Percentiles rank a stretch among this genome's conserved stretches.
These are phyloP conservation scores for Trichodelitschia bisporula DNA, from an alignment of 495 filamentous ascomycete species.

Conservation along the genomic window DNA sequence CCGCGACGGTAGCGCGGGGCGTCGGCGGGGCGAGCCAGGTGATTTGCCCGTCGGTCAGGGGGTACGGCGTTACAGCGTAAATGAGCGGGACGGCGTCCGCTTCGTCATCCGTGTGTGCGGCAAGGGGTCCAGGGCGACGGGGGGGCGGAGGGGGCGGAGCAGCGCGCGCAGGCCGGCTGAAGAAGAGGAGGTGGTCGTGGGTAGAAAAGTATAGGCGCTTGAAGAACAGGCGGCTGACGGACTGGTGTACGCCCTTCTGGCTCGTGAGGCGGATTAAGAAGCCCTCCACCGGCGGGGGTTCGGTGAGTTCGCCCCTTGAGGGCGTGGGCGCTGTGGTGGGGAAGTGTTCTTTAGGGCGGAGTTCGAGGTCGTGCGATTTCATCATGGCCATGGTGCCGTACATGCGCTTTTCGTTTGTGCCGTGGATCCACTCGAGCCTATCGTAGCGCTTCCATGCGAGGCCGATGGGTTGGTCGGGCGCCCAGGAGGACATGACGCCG, in stretches of 20 bases:
- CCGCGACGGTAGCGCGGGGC: conserved; percentile 18
- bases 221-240: conserved; percentile 38
- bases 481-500: conserved; percentile 35
- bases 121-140: too few species aligned
- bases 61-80: conserved; percentile 40
- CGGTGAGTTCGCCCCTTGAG: conserved; percentile 20
- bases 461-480: conserved; percentile 35
- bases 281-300: conserved; percentile 45
- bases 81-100: conserved; percentile 32
- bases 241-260: conserved; percentile 33
- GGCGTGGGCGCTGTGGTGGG: conserved; percentile 23
- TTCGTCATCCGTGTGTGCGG: conserved; percentile 19
- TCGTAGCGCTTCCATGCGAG: conserved; percentile 59
- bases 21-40: conserved; percentile 24
- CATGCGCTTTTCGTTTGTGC: conserved; percentile 45
- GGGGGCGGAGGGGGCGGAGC: conserved; percentile 41
- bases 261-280: conserved; percentile 47
- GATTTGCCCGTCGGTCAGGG: conserved; percentile 26
- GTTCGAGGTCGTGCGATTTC: conserved; percentile 47
- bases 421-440: conserved; percentile 50
- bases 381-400: conserved; percentile 52
- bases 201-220: conserved; percentile 49
- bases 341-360: conserved; percentile 47
- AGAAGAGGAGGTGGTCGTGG: conserved; percentile 42
- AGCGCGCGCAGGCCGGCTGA: conserved; percentile 38